Base-by-base conservation (phyloP, 345 rosid genomes). In the Citrus cavaleriei region DNA sequence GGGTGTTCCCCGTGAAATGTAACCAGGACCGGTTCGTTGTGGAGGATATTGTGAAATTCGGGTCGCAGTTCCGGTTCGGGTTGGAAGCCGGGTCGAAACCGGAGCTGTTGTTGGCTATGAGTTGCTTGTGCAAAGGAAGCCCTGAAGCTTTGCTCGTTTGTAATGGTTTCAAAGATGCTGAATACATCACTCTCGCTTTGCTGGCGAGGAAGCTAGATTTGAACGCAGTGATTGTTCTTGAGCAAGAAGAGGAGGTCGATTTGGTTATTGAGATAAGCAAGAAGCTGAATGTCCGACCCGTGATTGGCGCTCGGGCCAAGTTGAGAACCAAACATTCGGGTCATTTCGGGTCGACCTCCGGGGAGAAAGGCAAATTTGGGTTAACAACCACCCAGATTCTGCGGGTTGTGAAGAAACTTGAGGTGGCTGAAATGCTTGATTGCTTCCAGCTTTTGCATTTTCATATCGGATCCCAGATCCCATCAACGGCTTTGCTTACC, bases 361-460 rank as follows among this genome's bases (percentile, higher is more conserved):
- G 99, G n/a, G 99, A 93, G 88, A 93, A 89, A 70, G 98, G 99
- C 62, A 95, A 95, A 82, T 95, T 95, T 34, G 99, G 99, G 30
- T 76, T 95, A 75, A 93, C 91, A 0, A 91, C 98, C 7, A 78
- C 78, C 75, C 97, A 93, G 88, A 92, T 95, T 68, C 72, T 93
- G 70, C 86, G 95, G 64, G 99, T 95, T 1, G 93, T 92, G 68
- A 73, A 73, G 84, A 88, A 88, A 86, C 93, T 95, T 9, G 74
- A 88, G 19, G 82, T 81, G 67, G 82, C 69, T 0, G 94, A 93
- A 14, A 92, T 95, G 99, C 93, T 93, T 18, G 95, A 91, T 81
- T 93, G 95, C 72, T 86, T 95, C 6, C 96, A 92, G 46, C 81
- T 93, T 72, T 85, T 95, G 78, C 99, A 95, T 90, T 95, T 93